Evolutionary conservation across 1,284 basidiomycete genomes (phyloP).

Genomic region (Ceratobasidium sp.): DNA sequence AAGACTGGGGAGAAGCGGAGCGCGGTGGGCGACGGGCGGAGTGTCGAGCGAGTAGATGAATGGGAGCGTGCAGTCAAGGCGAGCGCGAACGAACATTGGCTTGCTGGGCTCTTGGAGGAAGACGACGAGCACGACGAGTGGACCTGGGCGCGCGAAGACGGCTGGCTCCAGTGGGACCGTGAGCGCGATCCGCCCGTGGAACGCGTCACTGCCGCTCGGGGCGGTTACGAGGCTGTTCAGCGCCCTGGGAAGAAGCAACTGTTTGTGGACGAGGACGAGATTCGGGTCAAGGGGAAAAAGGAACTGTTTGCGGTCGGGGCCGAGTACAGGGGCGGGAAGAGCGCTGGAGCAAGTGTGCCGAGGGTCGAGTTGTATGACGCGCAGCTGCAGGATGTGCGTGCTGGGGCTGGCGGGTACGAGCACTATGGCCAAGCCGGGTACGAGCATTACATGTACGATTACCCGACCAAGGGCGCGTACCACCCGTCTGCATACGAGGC

Average conservation of each 20-base stretch:
- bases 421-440: background rate
- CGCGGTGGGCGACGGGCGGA: background rate
- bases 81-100: background rate
- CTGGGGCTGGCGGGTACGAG: background rate
- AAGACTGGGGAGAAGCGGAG: background rate
- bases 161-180: slow-evolving; percentile 25
- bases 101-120: slow-evolving; percentile 15
- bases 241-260: slow-evolving; percentile 18
- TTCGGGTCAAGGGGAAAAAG: slow-evolving; percentile 18
- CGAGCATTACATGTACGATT: slow-evolving; percentile 17
- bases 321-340: background rate
- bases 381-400: slow-evolving; percentile 13
- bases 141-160: background rate
- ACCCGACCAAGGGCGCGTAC: slow-evolving; percentile 12
- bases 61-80: slow-evolving; percentile 11
- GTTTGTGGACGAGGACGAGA: background rate
- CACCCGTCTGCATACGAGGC: slow-evolving; percentile 13
- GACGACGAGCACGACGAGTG: background rate
- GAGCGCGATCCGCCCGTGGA: slow-evolving; percentile 25
- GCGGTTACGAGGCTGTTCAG: slow-evolving; percentile 24
- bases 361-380: slow-evolving; percentile 36
- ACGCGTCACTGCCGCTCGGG: background rate
- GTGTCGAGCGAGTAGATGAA: background rate
- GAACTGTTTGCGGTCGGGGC: slow-evolving; percentile 17
- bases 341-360: background rate